Conservation (phyloP, 805 yeast genomes). For the Saccharomyces paradoxus region DNA sequence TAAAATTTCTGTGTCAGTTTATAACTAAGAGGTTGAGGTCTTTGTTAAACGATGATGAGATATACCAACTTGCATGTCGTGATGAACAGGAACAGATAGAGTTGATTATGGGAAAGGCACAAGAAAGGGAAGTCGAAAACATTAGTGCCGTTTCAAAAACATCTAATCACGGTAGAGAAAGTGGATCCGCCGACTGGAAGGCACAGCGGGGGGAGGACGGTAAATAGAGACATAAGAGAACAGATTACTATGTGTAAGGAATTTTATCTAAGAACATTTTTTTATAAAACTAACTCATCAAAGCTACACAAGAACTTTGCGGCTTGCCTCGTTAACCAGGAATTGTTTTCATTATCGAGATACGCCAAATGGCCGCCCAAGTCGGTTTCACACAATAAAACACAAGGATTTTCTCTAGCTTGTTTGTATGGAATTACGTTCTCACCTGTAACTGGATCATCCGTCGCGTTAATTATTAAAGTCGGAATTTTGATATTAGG, state of each 20-base stretch:
- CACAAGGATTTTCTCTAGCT: slow-evolving; percentile 47
- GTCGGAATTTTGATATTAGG: slow-evolving; percentile 53
- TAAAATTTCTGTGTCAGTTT: slow-evolving; percentile 30
- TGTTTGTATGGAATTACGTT: slow-evolving; percentile 44
- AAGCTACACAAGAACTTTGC: slow-evolving; percentile 36
- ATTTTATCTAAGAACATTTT: slow-evolving; percentile 1
- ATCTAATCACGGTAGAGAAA: slow-evolving; percentile 42
- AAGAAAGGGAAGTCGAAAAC: neutral
- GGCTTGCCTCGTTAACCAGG: slow-evolving; percentile 42
- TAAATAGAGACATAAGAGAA: slow-evolving; percentile 5
- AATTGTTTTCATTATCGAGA: slow-evolving; percentile 35
- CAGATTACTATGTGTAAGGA: slow-evolving; percentile 1
- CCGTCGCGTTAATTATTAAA: slow-evolving; percentile 50
- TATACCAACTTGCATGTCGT: slow-evolving; percentile 28
- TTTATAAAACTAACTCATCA: slow-evolving; percentile 23
- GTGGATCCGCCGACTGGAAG: slow-evolving; percentile 75
- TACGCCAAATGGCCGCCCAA: slow-evolving; percentile 67
- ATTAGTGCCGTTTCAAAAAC: slow-evolving; percentile 7
- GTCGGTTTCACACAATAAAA: slow-evolving; percentile 48
- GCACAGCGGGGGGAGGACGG: slow-evolving; percentile 74
- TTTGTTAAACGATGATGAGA: slow-evolving; percentile 28
- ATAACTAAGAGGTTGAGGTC: slow-evolving; percentile 33
- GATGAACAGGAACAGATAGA: slow-evolving; percentile 32
- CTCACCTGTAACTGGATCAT: slow-evolving; percentile 55
- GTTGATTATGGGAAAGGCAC: slow-evolving; percentile 8